Base-by-base conservation (phyloP, 768 basidiomycete species). In the Mycena rosella region DNA sequence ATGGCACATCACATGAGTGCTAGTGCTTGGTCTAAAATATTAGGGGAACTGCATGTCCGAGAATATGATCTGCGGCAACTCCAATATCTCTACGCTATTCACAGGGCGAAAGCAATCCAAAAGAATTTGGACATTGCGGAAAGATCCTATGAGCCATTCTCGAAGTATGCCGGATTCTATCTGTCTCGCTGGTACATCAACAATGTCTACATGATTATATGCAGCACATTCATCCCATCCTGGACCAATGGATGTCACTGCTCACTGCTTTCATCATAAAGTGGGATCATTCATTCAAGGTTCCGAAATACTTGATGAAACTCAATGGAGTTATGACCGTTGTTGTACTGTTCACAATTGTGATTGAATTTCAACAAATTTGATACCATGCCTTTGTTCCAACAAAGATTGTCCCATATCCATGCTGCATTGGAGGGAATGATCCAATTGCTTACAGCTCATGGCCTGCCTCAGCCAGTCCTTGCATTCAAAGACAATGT, bases 331-430 rank as follows among this genome's bases (percentile, higher is more conserved):
- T 58, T 0, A 58, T 13, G 13, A n/a, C 13, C 11, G 47, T 58
- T 32, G 57, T 13, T 20, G 66, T 34, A 6, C 32, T 73, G 20
- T 73, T 71, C 36, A 73, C 72, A n/a, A 9, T 71, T 18, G 24
- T 68, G 7, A 73, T 71, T 68, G 69, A 71, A 36, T 68, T 47
- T 60, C 69, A 73, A 18, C 69, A 71, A 49, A 68, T 73, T 22
- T 58, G 57, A 13, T 47, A 2, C 15, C 44, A 47, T 18, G 57
- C 44, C 9, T 58, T 58, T 34, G 44, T 47, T 15, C 72, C 72
- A 30, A 73, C 72, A 8, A 71, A 71, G 53, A 20, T 59, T 70
- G 17, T 30, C 59, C 22, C 72, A 73, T 38, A 38, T 73, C 24
- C 30, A n/a, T 20, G 11, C 56, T 27, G 49, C 48, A 68, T 20